These are phyloP conservation scores for Decorospora gaudefroyi DNA, from an alignment of 2,329 filamentous ascomycete genomes.

Conservation along the genomic window DNA sequence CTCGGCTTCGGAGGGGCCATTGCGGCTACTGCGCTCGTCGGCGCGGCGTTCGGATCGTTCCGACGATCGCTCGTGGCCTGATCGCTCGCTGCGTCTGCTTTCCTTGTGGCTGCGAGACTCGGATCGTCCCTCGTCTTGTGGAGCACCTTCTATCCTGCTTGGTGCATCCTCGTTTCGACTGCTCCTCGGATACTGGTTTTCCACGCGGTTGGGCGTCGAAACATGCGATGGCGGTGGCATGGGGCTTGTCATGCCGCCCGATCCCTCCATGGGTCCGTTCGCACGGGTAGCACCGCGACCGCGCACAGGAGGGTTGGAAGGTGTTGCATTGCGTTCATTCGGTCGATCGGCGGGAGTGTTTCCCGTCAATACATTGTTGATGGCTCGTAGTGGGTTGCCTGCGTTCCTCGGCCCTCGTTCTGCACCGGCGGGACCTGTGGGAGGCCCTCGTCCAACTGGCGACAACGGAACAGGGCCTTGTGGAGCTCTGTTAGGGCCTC, in stretches of 20 bases:
- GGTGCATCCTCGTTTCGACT: conserved; percentile 25
- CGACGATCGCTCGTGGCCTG: conserved; percentile 33
- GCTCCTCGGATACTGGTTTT: conserved; percentile 28
- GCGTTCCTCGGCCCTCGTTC: conserved; percentile 34
- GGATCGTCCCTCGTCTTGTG: conserved; percentile 32
- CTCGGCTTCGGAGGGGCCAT: conserved; percentile 28
- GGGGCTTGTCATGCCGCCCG: conserved; percentile 22
- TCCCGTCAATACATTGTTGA: conserved; percentile 40
- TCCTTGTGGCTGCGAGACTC: conserved; percentile 39
- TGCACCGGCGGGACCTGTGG: conserved; percentile 41
- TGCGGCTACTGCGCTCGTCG: conserved; percentile 36
- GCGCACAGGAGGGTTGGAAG: conserved; percentile 35
- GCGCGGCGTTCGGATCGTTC: conserved; percentile 32
- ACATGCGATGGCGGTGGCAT: conserved; percentile 34
- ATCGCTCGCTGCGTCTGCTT: conserved; percentile 35
- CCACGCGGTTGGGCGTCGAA: conserved; percentile 31
- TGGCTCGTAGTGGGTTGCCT: conserved; percentile 32
- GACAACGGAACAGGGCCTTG: conserved; percentile 35
- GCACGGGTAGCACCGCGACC: conserved; percentile 40
- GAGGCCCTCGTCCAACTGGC: conserved; percentile 38
- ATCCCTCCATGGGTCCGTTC: conserved; percentile 25
- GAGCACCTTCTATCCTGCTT: conserved; percentile 23
- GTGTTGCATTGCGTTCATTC: conserved; percentile 18
- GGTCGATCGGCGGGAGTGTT: conserved; percentile 31
- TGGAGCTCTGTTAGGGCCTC: conserved; percentile 32